Evolutionary conservation across 2,329 filamentous ascomycete species (phyloP).

Genomic region (Camillea tinctor): DNA sequence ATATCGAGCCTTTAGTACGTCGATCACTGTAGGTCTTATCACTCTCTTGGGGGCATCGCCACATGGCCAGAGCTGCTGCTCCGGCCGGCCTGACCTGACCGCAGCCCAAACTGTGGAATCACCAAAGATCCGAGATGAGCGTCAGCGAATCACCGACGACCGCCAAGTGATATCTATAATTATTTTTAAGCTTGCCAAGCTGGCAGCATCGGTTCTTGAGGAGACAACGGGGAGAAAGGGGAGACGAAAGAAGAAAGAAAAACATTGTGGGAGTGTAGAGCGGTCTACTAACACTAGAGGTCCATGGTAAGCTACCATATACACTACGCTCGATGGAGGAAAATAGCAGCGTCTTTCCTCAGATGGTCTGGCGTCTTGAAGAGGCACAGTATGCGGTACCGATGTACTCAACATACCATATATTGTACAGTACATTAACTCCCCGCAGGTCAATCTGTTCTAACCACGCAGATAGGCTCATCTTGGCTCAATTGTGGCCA

Average conservation of each 20-base stretch:
- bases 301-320: not conserved
- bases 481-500: not conserved
- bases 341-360: not conserved
- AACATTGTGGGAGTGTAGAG: not conserved
- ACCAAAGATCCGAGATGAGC: not conserved
- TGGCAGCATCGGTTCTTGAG: not conserved
- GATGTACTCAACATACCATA: not conserved
- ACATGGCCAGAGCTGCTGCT: not conserved
- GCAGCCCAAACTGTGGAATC: not conserved
- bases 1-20: not conserved
- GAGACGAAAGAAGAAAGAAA: too few relatives aligned
- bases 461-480: not conserved
- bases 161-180: not conserved
- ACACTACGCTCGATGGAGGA: not conserved
- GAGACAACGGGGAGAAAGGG: too few relatives aligned
- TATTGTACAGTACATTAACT: not conserved
- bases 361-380: not conserved
- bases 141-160: not conserved
- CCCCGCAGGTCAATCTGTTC: not conserved
- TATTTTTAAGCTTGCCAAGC: not conserved
- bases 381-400: not conserved
- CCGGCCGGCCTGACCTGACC: not conserved
- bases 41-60: not conserved
- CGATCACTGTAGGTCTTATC: not conserved
- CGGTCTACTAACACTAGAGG: not conserved